phyloP scores from a whole-genome alignment of 1,284 basidiomycete genomes.

The Microbotryomycetes sp. region DNA sequence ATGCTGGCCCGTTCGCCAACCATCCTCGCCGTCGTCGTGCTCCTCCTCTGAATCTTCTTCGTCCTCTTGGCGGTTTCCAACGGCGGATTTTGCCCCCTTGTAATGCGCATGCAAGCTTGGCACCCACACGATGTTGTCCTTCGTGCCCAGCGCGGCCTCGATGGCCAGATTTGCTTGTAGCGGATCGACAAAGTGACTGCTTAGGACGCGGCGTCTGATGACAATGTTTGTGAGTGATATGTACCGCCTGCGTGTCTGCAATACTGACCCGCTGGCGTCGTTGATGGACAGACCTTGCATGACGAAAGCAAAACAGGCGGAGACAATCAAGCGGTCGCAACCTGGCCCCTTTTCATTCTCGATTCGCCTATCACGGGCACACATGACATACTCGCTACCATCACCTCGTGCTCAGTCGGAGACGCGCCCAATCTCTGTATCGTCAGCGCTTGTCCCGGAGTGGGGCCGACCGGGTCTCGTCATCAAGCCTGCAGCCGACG shows the following conservation, averaged over 20 bases:
- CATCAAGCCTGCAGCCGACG: background rate
- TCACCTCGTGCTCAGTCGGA: no score
- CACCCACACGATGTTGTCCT: slow-evolving; percentile 9
- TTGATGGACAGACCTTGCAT: background rate
- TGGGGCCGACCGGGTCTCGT: background rate
- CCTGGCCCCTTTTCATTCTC: no score
- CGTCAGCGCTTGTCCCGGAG: no score
- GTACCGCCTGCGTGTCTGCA: no score
- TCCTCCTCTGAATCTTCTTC: background rate
- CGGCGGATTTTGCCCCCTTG: no score
- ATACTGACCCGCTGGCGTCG: background rate
- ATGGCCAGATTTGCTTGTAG: slow-evolving; percentile 23
- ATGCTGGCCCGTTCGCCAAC: background rate
- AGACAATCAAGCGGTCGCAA: no score
- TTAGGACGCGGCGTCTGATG: slow-evolving; percentile 22
- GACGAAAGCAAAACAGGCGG: no score
- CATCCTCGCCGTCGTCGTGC: background rate
- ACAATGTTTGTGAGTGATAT: no score
- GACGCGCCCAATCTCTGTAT: no score
- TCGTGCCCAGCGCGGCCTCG: slow-evolving; percentile 14
- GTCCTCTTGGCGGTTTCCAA: background rate
- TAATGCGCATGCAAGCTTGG: background rate
- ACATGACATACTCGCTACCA: no score
- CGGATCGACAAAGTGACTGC: slow-evolving; percentile 19
- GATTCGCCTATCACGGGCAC: no score